Percentiles rank a stretch among this genome's conserved stretches.
phyloP scores from a whole-genome alignment of 2,329 filamentous ascomycete genomes.

The Alternaria sp. region DNA sequence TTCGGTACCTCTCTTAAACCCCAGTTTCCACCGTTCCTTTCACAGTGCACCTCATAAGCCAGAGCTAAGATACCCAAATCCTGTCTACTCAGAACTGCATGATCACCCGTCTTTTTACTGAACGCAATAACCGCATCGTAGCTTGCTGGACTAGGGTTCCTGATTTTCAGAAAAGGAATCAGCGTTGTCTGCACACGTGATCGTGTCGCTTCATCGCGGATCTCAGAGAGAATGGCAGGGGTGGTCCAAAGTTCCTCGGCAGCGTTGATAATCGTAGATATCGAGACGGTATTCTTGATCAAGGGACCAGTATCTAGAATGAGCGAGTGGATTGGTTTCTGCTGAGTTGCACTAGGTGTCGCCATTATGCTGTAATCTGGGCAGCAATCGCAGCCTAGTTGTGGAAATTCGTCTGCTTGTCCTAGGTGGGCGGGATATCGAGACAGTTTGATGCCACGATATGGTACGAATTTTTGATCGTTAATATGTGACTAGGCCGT shows the following conservation, averaged over 20 bases:
- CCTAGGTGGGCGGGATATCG: background rate
- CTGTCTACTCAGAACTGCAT: conserved; percentile 84
- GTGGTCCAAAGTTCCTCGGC: conserved; percentile 74
- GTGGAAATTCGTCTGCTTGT: background rate
- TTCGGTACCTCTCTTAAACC: conserved; percentile 79
- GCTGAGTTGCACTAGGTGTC: conserved; percentile 25
- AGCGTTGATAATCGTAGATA: conserved; percentile 81
- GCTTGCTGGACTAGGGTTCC: conserved; percentile 78
- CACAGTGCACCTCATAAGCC: conserved; percentile 93
- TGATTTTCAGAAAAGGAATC: conserved; percentile 82
- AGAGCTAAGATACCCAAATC: conserved; percentile 91
- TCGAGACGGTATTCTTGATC: conserved; percentile 88
- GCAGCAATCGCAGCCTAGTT: background rate
- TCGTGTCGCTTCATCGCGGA: conserved; percentile 83
- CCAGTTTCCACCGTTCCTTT: conserved; percentile 90
- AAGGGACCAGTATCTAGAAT: conserved; percentile 92
- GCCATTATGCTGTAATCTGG: background rate
- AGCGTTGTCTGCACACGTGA: conserved; percentile 84
- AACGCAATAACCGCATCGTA: conserved; percentile 84
- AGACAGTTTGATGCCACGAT: background rate
- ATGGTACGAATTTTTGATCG: background rate
- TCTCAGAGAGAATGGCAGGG: conserved; percentile 86
- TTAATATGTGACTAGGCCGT: conserved; percentile 7
- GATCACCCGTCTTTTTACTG: conserved; percentile 87
- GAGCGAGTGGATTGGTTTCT: conserved; percentile 81